Evolutionary conservation across 2,329 filamentous ascomycete genomes (phyloP).

Genomic region (Aspergillus oerlinghausenensis): DNA sequence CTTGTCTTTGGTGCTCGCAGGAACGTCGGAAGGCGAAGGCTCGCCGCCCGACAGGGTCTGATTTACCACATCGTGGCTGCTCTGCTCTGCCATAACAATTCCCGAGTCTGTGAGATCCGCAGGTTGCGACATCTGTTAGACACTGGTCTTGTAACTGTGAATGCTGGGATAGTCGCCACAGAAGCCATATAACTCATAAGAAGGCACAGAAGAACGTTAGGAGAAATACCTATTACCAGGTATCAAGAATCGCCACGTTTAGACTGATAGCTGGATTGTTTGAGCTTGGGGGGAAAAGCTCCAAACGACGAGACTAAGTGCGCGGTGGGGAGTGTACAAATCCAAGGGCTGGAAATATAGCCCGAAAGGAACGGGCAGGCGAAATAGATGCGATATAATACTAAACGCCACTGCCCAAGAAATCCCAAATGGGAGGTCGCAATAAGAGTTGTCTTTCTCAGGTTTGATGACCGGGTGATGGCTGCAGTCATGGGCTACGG

Average conservation of each 20-base stretch:
- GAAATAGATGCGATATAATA: slow-evolving; percentile 17
- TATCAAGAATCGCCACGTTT: slow-evolving; percentile 40
- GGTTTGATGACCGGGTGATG: slow-evolving; percentile 30
- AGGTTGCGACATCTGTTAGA: slow-evolving; percentile 33
- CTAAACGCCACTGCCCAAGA: slow-evolving; percentile 22
- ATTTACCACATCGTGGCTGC: slow-evolving; percentile 67
- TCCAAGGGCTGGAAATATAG: slow-evolving; percentile 18
- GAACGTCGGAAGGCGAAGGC: slow-evolving; percentile 60
- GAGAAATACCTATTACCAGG: slow-evolving; percentile 40
- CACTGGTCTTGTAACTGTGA: slow-evolving; percentile 17
- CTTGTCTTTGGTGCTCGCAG: slow-evolving; percentile 56
- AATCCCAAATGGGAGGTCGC: slow-evolving; percentile 23
- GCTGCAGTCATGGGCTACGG: slow-evolving; percentile 30
- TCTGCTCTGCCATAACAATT: slow-evolving; percentile 70
- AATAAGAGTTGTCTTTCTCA: slow-evolving; percentile 20
- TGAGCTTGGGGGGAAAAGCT: slow-evolving; percentile 30
- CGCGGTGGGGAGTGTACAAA: slow-evolving; percentile 24
- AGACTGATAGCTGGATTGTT: slow-evolving; percentile 31
- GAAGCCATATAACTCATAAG: slow-evolving; percentile 11
- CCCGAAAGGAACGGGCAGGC: slow-evolving; percentile 12
- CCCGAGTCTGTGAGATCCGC: slow-evolving; percentile 41
- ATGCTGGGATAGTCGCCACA: slow-evolving; percentile 16
- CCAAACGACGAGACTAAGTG: slow-evolving; percentile 24
- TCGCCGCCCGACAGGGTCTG: slow-evolving; percentile 64
- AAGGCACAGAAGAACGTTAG: slow-evolving; percentile 16